phyloP scores from a whole-genome alignment of 225 moss, liverwort and hornwort genomes.

The Anthoceros angustus region DNA sequence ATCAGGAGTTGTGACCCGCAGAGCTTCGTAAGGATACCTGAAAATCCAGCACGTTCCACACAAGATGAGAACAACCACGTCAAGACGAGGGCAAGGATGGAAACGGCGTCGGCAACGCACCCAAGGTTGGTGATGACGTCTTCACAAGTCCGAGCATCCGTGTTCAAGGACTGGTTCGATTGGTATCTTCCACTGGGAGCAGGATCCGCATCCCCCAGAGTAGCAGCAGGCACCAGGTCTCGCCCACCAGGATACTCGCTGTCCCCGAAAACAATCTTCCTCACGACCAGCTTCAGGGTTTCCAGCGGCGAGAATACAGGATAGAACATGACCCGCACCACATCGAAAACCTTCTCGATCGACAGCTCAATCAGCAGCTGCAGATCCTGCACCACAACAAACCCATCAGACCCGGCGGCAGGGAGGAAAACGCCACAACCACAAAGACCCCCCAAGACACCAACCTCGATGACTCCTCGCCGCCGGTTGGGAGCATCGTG shows the following conservation, averaged over 20 bases:
- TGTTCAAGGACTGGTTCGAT: constrained; percentile 36
- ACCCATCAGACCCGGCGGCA: neutral
- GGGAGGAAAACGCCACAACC: neutral
- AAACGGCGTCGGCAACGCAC: constrained; percentile 13
- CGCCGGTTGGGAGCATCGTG: constrained; percentile 58
- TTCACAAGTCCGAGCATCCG: constrained; percentile 79
- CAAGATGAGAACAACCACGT: neutral
- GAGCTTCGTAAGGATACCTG: constrained; percentile 54
- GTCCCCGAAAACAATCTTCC: constrained; percentile 30
- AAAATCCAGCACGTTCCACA: neutral
- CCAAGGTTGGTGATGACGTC: constrained; percentile 79
- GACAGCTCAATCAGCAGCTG: constrained; percentile 63
- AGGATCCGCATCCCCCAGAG: constrained; percentile 54
- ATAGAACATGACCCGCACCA: constrained; percentile 40
- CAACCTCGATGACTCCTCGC: constrained; percentile 80
- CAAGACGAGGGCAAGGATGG: neutral
- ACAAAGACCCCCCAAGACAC: neutral
- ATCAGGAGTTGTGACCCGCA: constrained; percentile 49
- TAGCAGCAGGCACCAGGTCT: constrained; percentile 34
- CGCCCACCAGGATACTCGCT: constrained; percentile 7
- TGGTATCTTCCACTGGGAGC: constrained; percentile 31
- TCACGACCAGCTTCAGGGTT: constrained; percentile 37
- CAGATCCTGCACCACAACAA: constrained; percentile 43
- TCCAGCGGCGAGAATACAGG: constrained; percentile 52
- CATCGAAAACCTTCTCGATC: constrained; percentile 66